Percentiles rank a stretch among this genome's conserved stretches.
These are phyloP conservation scores for Steccherinum ochraceum DNA, from an alignment of 768 basidiomycete genomes.

Conservation along the genomic window DNA sequence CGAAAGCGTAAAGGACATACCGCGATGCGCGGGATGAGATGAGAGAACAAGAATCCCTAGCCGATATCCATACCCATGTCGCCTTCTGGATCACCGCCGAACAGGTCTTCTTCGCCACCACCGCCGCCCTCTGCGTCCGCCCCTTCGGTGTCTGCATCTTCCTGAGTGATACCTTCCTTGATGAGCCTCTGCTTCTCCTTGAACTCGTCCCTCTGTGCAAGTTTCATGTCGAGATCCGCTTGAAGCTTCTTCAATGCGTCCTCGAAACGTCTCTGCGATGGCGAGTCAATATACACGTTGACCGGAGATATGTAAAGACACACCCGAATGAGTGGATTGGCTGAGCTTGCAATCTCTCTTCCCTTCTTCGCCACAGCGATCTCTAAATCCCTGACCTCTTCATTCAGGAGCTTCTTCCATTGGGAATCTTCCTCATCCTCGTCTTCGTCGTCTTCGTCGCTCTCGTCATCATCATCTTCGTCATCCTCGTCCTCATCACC, in stretches of 20 bases:
- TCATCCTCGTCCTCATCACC: slow-evolving; percentile 68
- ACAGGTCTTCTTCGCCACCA: slow-evolving; percentile 25
- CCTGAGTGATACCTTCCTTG: slow-evolving; percentile 54
- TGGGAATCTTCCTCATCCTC: slow-evolving; percentile 73
- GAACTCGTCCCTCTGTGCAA: slow-evolving; percentile 71
- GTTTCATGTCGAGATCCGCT: slow-evolving; percentile 81
- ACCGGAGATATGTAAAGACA: not conserved
- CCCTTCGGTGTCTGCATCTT: slow-evolving; percentile 36
- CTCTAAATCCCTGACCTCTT: slow-evolving; percentile 86
- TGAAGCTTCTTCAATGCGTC: slow-evolving; percentile 86
- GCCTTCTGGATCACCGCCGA: slow-evolving; percentile 16
- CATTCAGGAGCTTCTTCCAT: slow-evolving; percentile 73
- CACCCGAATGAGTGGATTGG: slow-evolving; percentile 85
- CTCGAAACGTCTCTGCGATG: slow-evolving; percentile 78
- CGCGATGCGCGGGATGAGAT: too few species aligned
- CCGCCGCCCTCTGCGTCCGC: slow-evolving; percentile 31
- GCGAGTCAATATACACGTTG: not conserved
- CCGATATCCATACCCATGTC: slow-evolving; percentile 29
- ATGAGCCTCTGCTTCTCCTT: slow-evolving; percentile 66
- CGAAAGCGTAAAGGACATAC: too few species aligned
- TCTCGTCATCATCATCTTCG: slow-evolving; percentile 39
- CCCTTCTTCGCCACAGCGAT: slow-evolving; percentile 83
- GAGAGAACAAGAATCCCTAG: too few species aligned
- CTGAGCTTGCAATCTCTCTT: slow-evolving; percentile 73
- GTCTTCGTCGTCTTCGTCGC: slow-evolving; percentile 73